phyloP scores from a whole-genome alignment of 2,329 filamentous ascomycete genomes.

The Massarina eburnea region DNA sequence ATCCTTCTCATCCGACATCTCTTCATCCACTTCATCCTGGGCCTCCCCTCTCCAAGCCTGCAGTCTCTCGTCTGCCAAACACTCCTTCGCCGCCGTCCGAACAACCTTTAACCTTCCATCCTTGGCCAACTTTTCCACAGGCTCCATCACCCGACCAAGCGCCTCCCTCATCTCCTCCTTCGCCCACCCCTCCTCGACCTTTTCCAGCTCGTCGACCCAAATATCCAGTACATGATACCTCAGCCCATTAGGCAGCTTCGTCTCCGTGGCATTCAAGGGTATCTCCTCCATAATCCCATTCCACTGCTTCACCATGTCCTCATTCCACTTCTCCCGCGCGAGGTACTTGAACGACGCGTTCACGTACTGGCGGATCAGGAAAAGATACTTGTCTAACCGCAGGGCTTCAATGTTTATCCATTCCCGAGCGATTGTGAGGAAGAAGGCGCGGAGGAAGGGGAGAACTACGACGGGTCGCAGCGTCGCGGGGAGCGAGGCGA shows the following conservation, averaged over 20 bases:
- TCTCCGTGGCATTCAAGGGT: conserved; percentile 50
- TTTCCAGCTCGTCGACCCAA: conserved; percentile 87
- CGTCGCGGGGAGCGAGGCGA: conserved; percentile 68
- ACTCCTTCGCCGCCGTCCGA: conserved; percentile 68
- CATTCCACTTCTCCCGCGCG: conserved; percentile 46
- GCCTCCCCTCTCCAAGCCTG: conserved; percentile 58
- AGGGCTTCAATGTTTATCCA: conserved; percentile 55
- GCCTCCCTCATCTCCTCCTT: conserved; percentile 34
- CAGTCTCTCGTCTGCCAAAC: conserved; percentile 73
- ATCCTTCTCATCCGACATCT: conserved; percentile 46
- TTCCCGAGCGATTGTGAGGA: conserved; percentile 54
- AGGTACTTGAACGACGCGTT: conserved; percentile 65
- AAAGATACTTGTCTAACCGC: conserved; percentile 86
- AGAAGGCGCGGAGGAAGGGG: conserved; percentile 53
- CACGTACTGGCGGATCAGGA: conserved; percentile 78
- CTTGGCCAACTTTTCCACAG: conserved; percentile 59
- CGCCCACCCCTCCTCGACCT: conserved; percentile 52
- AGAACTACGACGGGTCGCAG: conserved; percentile 52
- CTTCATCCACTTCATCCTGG: conserved; percentile 43
- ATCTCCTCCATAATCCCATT: conserved; percentile 51
- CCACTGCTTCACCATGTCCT: conserved; percentile 44
- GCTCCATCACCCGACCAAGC: conserved; percentile 54
- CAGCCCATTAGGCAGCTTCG: conserved; percentile 76
- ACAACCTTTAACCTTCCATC: conserved; percentile 70
- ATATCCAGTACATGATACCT: conserved; percentile 86